Evolutionary conservation across 2,329 filamentous ascomycete genomes (phyloP).

Genomic region (Fusarium foetens): DNA sequence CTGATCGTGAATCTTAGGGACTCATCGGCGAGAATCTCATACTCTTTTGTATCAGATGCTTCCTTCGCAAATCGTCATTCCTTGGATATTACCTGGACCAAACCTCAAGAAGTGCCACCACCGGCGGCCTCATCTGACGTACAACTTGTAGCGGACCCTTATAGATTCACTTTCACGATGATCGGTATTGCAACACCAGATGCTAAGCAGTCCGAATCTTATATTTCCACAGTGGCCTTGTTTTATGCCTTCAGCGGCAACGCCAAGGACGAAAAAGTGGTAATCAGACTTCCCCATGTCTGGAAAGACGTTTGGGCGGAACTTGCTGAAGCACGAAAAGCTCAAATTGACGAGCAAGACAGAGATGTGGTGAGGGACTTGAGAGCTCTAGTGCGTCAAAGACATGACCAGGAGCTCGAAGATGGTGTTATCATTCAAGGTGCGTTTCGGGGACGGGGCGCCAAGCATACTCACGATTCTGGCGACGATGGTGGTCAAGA

Average conservation of each 20-base stretch:
- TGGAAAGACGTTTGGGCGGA: slow-evolving; percentile 92
- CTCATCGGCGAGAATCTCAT: slow-evolving; percentile 72
- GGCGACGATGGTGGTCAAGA: slow-evolving; percentile 61
- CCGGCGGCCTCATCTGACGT: slow-evolving; percentile 51
- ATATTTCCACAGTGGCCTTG: slow-evolving; percentile 81
- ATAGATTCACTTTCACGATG: slow-evolving; percentile 77
- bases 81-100: slow-evolving; percentile 82
- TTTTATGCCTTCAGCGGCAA: slow-evolving; percentile 84
- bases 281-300: slow-evolving; percentile 77
- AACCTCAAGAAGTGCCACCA: slow-evolving; percentile 67
- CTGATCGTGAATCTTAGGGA: slow-evolving; percentile 64
- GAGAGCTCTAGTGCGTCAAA: slow-evolving; percentile 74
- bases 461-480: slow-evolving; percentile 59
- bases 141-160: slow-evolving; percentile 58
- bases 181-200: slow-evolving; percentile 77
- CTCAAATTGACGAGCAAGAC: slow-evolving; percentile 75
- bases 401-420: slow-evolving; percentile 74
- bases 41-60: slow-evolving; percentile 75
- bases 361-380: slow-evolving; percentile 74
- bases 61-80: slow-evolving; percentile 81
- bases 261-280: slow-evolving; percentile 86
- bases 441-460: slow-evolving; percentile 74
- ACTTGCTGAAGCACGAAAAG: slow-evolving; percentile 76
- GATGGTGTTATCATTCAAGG: slow-evolving; percentile 81
- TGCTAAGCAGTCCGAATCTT: slow-evolving; percentile 84